Base-by-base conservation (phyloP, 441 rosid genomes). In the Pelargonium cotyledonis region DNA sequence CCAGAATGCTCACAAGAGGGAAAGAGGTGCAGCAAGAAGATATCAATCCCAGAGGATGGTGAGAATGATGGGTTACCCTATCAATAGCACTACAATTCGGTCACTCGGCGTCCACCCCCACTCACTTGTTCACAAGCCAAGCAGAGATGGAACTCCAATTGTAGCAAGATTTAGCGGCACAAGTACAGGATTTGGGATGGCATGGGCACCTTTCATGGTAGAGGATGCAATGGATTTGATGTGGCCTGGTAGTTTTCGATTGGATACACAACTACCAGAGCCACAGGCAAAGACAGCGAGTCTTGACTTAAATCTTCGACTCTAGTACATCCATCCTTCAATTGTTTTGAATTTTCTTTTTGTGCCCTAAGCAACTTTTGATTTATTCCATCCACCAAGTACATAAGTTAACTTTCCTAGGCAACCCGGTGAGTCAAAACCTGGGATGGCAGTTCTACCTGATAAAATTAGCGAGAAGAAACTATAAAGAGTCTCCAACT, bases 1-100 rank as follows among this genome's bases (percentile, higher is more conserved):
- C 76, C 95, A 89, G 81, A 89, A 89, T 63, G 95, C 95, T 65
- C 95, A 89, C 82, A 89, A 88, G 76, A 78, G 91, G 70, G 89
- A 88, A 77, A 83, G 95, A 72, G 91, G 91, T 47, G 89, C 86
- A 16, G 87, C 88, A 29, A 79, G 83, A 77, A 86, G 84, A 76
- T 81, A 78, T 71, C 95, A 82, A 23, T 81, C 89, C 19, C 94
- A 86, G 74, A 83, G 82, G 73, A 82, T 84, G 85, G 79, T 84
- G 84, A 67, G 83, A 12, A 79, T 78, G 75, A 85, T 80, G 85
- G 79, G 83, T 65, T 68, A 82, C 58, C 85, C 82, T 29, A 14
- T 72, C 7, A 79, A 75, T 70, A 63, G 65, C 6, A 72, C 75
- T 4, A 68, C 78, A 67, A 78, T 67, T 62, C 81, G 88, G 70